Conservation (phyloP, 1,284 basidiomycete genomes). For the Cutaneotrichosporon mucoides region DNA sequence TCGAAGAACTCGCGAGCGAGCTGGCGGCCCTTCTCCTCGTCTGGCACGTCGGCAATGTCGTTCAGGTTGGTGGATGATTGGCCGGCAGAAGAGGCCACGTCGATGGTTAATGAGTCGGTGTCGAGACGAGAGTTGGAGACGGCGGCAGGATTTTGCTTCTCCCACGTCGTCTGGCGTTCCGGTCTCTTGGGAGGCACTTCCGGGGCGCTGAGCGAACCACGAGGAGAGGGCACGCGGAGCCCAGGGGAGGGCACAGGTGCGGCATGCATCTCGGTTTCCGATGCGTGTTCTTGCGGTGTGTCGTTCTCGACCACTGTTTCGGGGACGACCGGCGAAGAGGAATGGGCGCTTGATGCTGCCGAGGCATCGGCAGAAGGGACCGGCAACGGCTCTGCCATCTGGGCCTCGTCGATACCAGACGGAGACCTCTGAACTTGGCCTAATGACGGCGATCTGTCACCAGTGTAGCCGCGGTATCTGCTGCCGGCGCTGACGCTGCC, state of each 20-base stretch:
- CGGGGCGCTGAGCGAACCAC: not conserved
- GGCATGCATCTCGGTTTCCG: not conserved
- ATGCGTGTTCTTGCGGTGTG: not conserved
- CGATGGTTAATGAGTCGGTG: constrained; percentile 9
- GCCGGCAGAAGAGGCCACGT: constrained; percentile 14
- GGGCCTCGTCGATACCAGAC: not conserved
- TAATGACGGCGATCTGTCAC: constrained; percentile 4
- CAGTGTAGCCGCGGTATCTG: not conserved
- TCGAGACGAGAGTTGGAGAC: not conserved
- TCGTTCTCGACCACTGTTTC: not conserved
- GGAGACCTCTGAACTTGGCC: not conserved
- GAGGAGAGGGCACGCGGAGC: not conserved
- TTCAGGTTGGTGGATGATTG: constrained; percentile 12
- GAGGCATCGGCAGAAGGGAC: not conserved
- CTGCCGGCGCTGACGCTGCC: not conserved
- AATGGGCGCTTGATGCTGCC: not conserved
- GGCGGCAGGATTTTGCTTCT: not conserved
- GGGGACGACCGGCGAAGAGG: not conserved
- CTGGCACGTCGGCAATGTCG: constrained; percentile 14
- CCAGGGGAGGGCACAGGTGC: not conserved
- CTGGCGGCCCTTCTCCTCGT: constrained; percentile 64
- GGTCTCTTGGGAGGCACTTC: not conserved
- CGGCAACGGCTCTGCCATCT: constrained; percentile 1
- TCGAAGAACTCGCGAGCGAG: constrained; percentile 75
- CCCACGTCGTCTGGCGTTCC: not conserved